Percentiles rank a stretch among this genome's conserved stretches.
phyloP scores from a whole-genome alignment of 208 protist species.

The Trypanosoma avium region DNA sequence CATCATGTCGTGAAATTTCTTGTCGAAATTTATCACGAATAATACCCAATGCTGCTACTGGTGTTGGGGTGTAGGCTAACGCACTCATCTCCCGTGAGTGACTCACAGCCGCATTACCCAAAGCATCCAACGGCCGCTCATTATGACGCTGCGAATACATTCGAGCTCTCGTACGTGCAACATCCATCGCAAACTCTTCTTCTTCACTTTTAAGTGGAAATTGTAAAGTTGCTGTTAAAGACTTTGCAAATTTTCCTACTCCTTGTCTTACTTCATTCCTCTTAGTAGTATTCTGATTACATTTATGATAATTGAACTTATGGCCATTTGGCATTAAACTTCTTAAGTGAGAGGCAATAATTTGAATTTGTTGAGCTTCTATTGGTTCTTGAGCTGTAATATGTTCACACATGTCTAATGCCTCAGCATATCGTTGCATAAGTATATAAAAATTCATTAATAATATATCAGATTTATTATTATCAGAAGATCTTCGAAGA shows the following conservation, averaged over 20 bases:
- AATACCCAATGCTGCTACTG: constrained; percentile 11
- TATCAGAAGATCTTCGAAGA: constrained; percentile 26
- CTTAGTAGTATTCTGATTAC: not conserved
- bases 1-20: not conserved
- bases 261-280: too few species aligned
- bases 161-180: constrained; percentile 19
- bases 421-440: constrained; percentile 68
- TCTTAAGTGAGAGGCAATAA: constrained; percentile 56
- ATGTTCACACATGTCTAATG: constrained; percentile 43
- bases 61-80: constrained; percentile 10
- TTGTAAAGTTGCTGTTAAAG: too few species aligned
- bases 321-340: constrained; percentile 52
- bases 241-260: too few species aligned
- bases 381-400: constrained; percentile 31
- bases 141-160: constrained; percentile 13
- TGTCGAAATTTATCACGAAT: not conserved
- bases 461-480: constrained; percentile 28
- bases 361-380: constrained; percentile 61
- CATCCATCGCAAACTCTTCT: constrained; percentile 20
- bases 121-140: constrained; percentile 1
- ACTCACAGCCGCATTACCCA: constrained; percentile 2
- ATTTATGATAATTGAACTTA: constrained; percentile 9
- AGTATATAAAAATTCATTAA: constrained; percentile 67
- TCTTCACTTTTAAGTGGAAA: constrained; percentile 24
- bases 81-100: not conserved